Base-by-base conservation (phyloP, 2,329 filamentous ascomycete species). In the Diaporthe batatas region DNA sequence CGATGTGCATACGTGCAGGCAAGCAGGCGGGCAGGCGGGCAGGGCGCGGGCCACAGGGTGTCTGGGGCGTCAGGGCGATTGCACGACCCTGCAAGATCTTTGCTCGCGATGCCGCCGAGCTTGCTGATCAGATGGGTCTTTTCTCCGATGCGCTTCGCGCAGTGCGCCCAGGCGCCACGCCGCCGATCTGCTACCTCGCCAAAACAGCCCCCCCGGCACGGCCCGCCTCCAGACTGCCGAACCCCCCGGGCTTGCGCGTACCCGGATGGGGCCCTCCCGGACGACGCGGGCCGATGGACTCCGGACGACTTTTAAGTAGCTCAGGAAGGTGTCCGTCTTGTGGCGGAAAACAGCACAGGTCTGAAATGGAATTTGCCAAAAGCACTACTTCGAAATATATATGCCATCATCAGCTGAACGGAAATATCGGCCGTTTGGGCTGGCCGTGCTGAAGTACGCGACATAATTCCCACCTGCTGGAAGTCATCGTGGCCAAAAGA, bases 161-260 rank as follows among this genome's bases (percentile, higher is more conserved):
- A 42, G 34, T 36, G 42, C 44, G 62, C 62, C 62, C 29, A 51
- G 62, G 29, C 62, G 62, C 62, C 62, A 65, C 29, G 44, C 21
- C 44, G 62, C 62, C 29, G 62, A 65, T 65, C 62, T 65, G 59
- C 44, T 51, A 65, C 42, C 59, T 65, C 59, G 59, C 44, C 62
- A 65, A 65, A 65, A 16, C 62, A 51, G 21, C 21, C 44, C 62
- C 62, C 59, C 62, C 62, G 62, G 47, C 62, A 67, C 62, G 62
- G 62, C 32, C 62, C 62, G 62, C 14, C 32, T 29, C 11, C 32
- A 23, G 53, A 67, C 62, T 53, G 44, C 62, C 44, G 29, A 51
- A 65, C 12, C n/a, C 44, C 18, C n/a, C 29, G 44, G 12, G n/a
- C 16, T 49, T 65, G 59, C n/a, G 58, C 39, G 25, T 49, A 34